Conservation (phyloP, 2,329 filamentous ascomycete species). For the Samsoniella hepiali region DNA sequence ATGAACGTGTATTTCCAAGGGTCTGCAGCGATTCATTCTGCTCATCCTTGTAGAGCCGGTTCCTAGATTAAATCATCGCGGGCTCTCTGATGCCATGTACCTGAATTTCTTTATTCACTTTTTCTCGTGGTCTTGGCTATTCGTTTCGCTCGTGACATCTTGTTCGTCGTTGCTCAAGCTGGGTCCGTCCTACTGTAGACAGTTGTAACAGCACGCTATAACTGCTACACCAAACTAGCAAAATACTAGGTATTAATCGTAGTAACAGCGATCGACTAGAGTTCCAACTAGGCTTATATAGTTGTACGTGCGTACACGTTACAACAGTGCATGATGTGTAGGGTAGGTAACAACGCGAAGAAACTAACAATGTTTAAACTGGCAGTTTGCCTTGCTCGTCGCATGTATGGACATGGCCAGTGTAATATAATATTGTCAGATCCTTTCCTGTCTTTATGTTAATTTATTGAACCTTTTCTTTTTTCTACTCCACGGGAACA, state of each 20-base stretch:
- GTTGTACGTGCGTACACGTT: no score
- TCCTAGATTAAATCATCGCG: slow-evolving; percentile 54
- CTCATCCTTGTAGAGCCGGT: slow-evolving; percentile 46
- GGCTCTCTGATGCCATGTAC: slow-evolving; percentile 59
- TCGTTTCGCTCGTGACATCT: slow-evolving; percentile 64
- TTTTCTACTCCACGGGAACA: no score
- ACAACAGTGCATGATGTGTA: not conserved
- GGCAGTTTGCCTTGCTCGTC: not conserved
- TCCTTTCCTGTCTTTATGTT: no score
- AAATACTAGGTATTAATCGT: no score
- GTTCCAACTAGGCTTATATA: no score
- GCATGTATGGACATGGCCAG: not conserved
- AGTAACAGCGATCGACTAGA: no score
- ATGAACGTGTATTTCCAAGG: slow-evolving; percentile 32
- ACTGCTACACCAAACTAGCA: no score
- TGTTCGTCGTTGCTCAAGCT: not conserved
- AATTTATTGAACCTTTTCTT: no score
- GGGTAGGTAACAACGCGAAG: not conserved
- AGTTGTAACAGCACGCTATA: not conserved
- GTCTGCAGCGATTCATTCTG: slow-evolving; percentile 51
- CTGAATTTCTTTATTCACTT: slow-evolving; percentile 22
- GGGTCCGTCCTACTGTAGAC: not conserved
- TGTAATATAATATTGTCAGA: not conserved
- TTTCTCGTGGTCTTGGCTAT: slow-evolving; percentile 49
- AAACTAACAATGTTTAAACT: not conserved